A percentile compares a stretch with the other conserved stretches of the same genome.
phyloP scores from a whole-genome alignment of 305 asterid genomes.

The Fraxinus xanthoxyloides region DNA sequence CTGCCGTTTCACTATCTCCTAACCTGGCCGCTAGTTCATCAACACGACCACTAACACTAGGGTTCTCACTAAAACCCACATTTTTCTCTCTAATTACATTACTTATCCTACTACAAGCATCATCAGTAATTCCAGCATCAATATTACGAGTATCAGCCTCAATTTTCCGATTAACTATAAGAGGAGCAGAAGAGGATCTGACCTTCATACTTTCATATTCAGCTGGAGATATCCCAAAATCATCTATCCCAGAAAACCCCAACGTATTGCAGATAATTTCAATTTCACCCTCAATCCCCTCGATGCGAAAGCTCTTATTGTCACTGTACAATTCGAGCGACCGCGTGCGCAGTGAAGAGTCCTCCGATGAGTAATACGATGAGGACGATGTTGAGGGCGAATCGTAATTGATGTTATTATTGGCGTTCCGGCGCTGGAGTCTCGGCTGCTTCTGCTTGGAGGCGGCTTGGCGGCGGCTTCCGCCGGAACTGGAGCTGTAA shows the following conservation, averaged over 20 bases:
- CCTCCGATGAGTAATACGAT: not conserved
- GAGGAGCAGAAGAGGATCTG: not conserved
- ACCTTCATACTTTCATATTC: not conserved
- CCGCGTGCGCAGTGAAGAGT: not conserved
- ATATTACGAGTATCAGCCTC: not conserved
- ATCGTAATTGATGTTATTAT: not conserved
- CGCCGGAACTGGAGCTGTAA: not conserved
- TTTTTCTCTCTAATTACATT: not conserved
- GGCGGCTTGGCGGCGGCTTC: not conserved
- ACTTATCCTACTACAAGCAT: not conserved
- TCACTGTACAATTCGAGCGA: not conserved
- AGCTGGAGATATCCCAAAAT: not conserved
- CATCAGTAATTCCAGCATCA: not conserved
- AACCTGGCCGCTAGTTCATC: not conserved
- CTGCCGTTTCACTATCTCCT: not conserved
- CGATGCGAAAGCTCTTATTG: constrained; percentile 4
- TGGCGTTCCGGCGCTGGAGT: not conserved
- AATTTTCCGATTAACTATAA: constrained; percentile 1
- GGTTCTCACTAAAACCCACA: not conserved
- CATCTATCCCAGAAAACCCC: constrained; percentile 13
- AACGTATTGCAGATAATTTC: not conserved
- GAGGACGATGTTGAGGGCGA: not conserved
- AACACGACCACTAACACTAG: not conserved
- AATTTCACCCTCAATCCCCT: constrained; percentile 2
- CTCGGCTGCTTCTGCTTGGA: not conserved